A percentile compares a stretch with the other conserved stretches of the same genome.
Evolutionary conservation across 78 protist genomes (phyloP).

Genomic region (Dictyostelium brefeldianum): DNA sequence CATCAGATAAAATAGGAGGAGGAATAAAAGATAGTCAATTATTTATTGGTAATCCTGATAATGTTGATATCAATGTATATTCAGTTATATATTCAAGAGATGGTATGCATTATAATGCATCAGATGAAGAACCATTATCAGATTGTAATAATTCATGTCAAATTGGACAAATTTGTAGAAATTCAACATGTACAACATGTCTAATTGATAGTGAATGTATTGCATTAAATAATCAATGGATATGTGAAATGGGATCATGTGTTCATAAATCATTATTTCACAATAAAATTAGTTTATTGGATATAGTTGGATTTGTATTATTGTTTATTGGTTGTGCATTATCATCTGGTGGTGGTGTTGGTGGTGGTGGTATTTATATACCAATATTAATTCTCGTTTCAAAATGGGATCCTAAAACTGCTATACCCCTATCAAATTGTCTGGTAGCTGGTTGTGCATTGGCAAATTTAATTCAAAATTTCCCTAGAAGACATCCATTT

Average conservation of each 20-base stretch:
- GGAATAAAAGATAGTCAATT: too few relatives aligned
- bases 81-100: not conserved
- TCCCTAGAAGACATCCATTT: conserved; percentile 70
- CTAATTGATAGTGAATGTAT: conserved; percentile 10
- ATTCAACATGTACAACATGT: conserved; percentile 25
- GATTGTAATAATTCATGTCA: conserved; percentile 27
- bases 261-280: conserved; percentile 61
- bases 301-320: conserved; percentile 34
- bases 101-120: not conserved
- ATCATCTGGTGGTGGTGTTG: conserved; percentile 81
- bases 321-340: conserved; percentile 67
- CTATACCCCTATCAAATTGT: conserved; percentile 77
- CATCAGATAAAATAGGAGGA: too few relatives aligned
- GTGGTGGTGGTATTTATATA: conserved; percentile 82
- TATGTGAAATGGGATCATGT: conserved; percentile 27
- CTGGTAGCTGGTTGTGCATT: conserved; percentile 78
- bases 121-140: not conserved
- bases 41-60: not conserved
- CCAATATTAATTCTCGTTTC: conserved; percentile 55
- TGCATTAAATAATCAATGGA: conserved; percentile 21
- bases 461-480: conserved; percentile 77
- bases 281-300: conserved; percentile 2
- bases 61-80: too few relatives aligned
- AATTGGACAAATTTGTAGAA: conserved; percentile 50
- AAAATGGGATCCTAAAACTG: conserved; percentile 57